A percentile compares a stretch with the other conserved stretches of the same genome.
phyloP scores from a whole-genome alignment of 352 stramenopile genomes.

The Phytophthora sojae region DNA sequence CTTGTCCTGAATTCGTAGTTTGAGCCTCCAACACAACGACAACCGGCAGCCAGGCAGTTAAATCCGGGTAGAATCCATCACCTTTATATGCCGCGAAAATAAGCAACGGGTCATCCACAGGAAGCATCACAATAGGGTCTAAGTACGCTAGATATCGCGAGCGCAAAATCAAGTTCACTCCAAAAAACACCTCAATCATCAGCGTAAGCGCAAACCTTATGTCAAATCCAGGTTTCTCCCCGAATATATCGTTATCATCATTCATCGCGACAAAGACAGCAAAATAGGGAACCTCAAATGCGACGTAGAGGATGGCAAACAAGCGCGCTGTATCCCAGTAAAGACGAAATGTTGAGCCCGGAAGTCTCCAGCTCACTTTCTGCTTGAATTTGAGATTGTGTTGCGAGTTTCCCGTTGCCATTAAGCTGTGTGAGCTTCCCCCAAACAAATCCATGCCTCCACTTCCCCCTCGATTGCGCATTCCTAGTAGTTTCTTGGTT shows the following conservation, averaged over 20 bases:
- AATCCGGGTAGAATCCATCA: constrained; percentile 63
- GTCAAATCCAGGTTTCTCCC: constrained; percentile 39
- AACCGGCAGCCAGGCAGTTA: constrained; percentile 58
- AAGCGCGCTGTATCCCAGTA: constrained; percentile 61
- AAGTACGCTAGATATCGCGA: constrained; percentile 64
- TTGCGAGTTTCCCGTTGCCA: background rate
- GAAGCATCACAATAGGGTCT: constrained; percentile 67
- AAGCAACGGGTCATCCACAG: constrained; percentile 57
- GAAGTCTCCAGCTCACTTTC: constrained; percentile 44
- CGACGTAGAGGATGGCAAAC: constrained; percentile 54
- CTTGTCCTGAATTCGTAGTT: constrained; percentile 11
- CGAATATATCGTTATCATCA: constrained; percentile 57
- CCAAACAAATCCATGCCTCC: constrained; percentile 15
- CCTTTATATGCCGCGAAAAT: constrained; percentile 70
- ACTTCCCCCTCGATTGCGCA: constrained; percentile 36
- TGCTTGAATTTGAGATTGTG: background rate
- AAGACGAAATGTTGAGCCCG: constrained; percentile 60
- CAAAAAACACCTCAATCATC: constrained; percentile 62
- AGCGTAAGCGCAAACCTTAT: constrained; percentile 46
- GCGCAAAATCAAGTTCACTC: constrained; percentile 53
- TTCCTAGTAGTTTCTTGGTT: constrained; percentile 76
- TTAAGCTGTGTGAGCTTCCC: constrained; percentile 5
- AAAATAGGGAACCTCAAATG: constrained; percentile 79
- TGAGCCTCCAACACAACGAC: constrained; percentile 57
- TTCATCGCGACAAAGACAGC: constrained; percentile 68